Base-by-base conservation (phyloP, 805 yeast genomes). In the Cyberlindnera xylosilytica region DNA sequence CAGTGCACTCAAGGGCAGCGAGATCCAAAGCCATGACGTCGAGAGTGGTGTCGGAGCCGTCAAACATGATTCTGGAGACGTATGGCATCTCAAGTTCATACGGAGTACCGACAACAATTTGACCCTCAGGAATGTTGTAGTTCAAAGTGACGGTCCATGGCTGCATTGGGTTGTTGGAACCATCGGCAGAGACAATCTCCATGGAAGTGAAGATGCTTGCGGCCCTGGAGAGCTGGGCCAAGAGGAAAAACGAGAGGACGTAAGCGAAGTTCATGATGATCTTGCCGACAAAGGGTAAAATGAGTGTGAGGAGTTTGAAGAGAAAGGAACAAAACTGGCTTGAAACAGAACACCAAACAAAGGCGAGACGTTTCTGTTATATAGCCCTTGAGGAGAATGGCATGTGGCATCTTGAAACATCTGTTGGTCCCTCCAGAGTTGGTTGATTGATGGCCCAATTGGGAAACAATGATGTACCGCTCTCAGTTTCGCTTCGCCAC, bases 61-160 rank as follows among this genome's bases (percentile, higher is more conserved):
- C 51, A 37, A 67, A 64, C 36, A 63, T 60, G 24, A 66, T 45
- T 36, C 68, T 61, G 47, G 65, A 66, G 20, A 66, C 60, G 39
- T 57, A 44, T 8, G 64, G 61, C 50, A 68, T 43, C 3, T 40
- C 36, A 6, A 66, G 23, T 3, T 53, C 35, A 42, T 60, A 65
- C 4, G 34, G 33, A 20, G 37, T 41, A 15, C 49, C 57, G 10
- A 42, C 19, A 11, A 29, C 32, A 17, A 47, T 43, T 20, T 60
- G 60, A 16, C 60, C 66, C 15, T 46, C 23, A 2, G 49, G 39
- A 17, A 64, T 49, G 9, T 39, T 34, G 42, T 55, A 67, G 11
- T 51, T 59, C 18, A 68, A 50, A 1, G 57, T 42, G 12, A 64
- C 63, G 9, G 52, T 47, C 71, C 71, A 68, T 24, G 64, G 62